Conservation (phyloP, 768 basidiomycete genomes). For the Amanita muscaria region DNA sequence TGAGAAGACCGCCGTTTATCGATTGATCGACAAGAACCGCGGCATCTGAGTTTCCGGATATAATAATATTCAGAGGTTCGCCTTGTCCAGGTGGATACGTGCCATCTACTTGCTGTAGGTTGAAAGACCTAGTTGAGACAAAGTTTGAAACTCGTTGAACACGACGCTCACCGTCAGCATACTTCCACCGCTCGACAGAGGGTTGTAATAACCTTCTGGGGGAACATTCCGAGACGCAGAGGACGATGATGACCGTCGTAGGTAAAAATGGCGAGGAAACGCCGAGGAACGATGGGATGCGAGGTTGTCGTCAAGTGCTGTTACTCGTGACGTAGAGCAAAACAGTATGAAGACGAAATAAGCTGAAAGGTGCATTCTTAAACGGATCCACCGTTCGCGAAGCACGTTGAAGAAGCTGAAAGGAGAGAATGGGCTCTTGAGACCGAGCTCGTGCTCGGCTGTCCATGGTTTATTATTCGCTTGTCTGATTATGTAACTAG, state of each 20-base stretch:
- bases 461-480: no score
- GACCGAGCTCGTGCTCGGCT: no score
- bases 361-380: slow-evolving; percentile 14
- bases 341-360: slow-evolving; percentile 2
- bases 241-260: slow-evolving; percentile 7
- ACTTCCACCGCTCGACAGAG: slow-evolving; percentile 47
- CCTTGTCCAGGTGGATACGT: slow-evolving; percentile 70
- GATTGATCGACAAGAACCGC: slow-evolving; percentile 54
- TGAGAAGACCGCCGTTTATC: slow-evolving; percentile 64
- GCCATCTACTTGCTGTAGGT: slow-evolving; percentile 35
- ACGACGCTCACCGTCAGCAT: slow-evolving; percentile 57
- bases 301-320: slow-evolving; percentile 7
- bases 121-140: neutral
- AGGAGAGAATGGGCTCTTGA: neutral
- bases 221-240: slow-evolving; percentile 31
- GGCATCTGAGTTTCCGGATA: slow-evolving; percentile 68
- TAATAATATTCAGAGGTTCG: slow-evolving; percentile 80
- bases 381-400: neutral
- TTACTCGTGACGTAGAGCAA: slow-evolving; percentile 2
- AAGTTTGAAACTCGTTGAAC: neutral
- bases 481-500: no score
- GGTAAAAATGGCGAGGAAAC: neutral
- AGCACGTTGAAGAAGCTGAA: neutral
- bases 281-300: neutral
- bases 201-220: slow-evolving; percentile 51